Evolutionary conservation across 495 filamentous ascomycete genomes (phyloP), one percentile per base, ranked within the genome.

Genomic region (Tuber indicum): DNA sequence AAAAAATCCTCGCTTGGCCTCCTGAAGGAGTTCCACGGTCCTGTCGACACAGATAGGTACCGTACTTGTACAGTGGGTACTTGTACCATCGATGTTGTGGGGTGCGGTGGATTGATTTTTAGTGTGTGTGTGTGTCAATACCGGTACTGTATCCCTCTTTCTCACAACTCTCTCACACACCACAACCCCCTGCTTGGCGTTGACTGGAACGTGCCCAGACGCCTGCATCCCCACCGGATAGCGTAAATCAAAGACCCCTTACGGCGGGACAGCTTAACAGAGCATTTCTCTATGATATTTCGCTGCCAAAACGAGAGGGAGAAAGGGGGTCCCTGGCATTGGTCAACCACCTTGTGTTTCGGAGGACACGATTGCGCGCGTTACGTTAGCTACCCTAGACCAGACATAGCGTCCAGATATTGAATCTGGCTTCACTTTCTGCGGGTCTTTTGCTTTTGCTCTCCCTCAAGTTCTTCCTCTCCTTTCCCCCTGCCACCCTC

Each of bases 161-260:
- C 78, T 80, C 78, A 71, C 74, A 74, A 74, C 75, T 74, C 78
- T 72, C 47, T 78, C 70, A 76, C 71, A 74, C 73, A 72, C 78
- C 58, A 36, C 32, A 66, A 66, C 58, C 78, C 78, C 78, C 78
- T 80, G 77, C 78, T 80, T 80, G 78, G 78, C 78, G 77, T 80
- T 80, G 78, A 69, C 78, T 80, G 78, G 78, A 80, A 80, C 78
- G 78, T 80, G 77, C 78, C 77, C 77, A 75, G 74, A 70, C 77
- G 71, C 71, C 69, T 45, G 71, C 77, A 44, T 43, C 75, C 43
- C 71, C 77, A 78, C 77, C 72, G 71, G 73, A 66, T 17, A 41
- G 43, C 36, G 75, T 32, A 70, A 75, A 72, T 75, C 71, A 70
- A 26, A 58, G 74, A 74, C 78, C 78, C 78, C 78, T 76, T 80